Evolutionary conservation across 805 yeast genomes (phyloP).

Genomic region (Groenewaldozyma tartarivorans): DNA sequence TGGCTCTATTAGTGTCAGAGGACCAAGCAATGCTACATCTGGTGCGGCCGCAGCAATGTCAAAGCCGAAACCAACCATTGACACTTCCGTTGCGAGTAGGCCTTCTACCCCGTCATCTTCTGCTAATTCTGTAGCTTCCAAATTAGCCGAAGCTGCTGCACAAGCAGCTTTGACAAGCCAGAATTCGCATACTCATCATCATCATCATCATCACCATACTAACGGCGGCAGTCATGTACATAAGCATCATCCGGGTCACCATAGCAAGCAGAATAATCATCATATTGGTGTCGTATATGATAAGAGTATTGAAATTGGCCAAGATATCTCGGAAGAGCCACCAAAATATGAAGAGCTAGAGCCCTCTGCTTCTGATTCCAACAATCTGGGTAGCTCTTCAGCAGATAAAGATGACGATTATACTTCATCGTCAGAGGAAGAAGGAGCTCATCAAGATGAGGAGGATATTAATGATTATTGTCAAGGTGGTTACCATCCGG

Average conservation of each 20-base stretch:
- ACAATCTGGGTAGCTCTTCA: too few species aligned
- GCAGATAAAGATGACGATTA: conserved; percentile 5
- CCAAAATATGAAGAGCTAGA: conserved; percentile 8
- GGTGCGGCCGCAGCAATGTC: too few species aligned
- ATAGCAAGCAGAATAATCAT: conserved; percentile 15
- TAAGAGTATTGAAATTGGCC: not conserved
- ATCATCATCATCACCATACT: not conserved
- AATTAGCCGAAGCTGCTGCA: not conserved
- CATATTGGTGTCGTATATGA: conserved; percentile 5
- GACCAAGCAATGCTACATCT: too few species aligned
- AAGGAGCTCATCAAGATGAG: conserved; percentile 35
- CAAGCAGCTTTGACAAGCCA: not conserved
- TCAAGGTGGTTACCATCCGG: conserved; percentile 95
- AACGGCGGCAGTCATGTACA: not conserved
- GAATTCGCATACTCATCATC: too few species aligned
- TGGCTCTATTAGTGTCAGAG: too few species aligned
- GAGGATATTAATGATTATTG: conserved; percentile 80
- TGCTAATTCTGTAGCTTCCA: not conserved
- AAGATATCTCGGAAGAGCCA: not conserved
- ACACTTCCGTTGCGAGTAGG: too few species aligned
- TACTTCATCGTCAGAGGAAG: conserved; percentile 6
- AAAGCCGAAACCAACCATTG: too few species aligned
- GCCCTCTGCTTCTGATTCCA: not conserved
- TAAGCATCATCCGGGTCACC: conserved; percentile 5
- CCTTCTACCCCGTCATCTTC: too few species aligned